phyloP scores from a whole-genome alignment of 2,329 filamentous ascomycete species.

The Fusarium sp. region DNA sequence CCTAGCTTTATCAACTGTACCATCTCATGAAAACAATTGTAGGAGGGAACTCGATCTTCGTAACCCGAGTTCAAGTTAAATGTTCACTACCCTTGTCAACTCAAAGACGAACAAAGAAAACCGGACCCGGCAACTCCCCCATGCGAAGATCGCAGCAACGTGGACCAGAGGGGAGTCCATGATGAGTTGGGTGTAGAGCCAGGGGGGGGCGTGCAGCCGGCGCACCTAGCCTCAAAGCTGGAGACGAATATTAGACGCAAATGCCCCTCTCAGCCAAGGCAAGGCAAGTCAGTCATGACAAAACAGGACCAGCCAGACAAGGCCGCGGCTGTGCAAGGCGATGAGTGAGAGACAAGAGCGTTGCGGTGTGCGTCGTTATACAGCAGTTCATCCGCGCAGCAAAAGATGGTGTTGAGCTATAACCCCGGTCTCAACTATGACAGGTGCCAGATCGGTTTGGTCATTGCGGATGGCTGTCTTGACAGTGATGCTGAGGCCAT shows the following conservation, averaged over 20 bases:
- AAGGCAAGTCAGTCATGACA: slow-evolving; percentile 14
- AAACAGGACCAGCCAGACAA: slow-evolving; percentile 19
- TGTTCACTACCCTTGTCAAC: slow-evolving; percentile 15
- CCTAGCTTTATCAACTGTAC: neutral
- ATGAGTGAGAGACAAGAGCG: slow-evolving; percentile 27
- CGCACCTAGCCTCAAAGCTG: slow-evolving; percentile 19
- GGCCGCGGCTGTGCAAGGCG: slow-evolving; percentile 34
- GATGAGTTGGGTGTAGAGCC: slow-evolving; percentile 28
- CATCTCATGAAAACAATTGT: neutral
- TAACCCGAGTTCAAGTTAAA: slow-evolving; percentile 2
- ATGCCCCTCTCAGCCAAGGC: slow-evolving; percentile 26
- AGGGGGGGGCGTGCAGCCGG: slow-evolving; percentile 23
- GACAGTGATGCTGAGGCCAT: slow-evolving; percentile 31
- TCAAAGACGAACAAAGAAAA: slow-evolving; percentile 29
- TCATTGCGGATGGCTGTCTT: slow-evolving; percentile 10
- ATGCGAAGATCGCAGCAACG: slow-evolving; percentile 42
- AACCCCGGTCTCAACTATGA: slow-evolving; percentile 24
- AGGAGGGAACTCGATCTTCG: neutral
- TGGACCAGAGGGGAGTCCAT: slow-evolving; percentile 28
- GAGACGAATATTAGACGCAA: slow-evolving; percentile 32
- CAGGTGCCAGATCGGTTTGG: slow-evolving; percentile 34
- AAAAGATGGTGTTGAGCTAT: slow-evolving; percentile 13
- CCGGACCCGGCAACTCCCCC: slow-evolving; percentile 38
- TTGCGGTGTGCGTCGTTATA: slow-evolving; percentile 34
- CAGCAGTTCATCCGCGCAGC: slow-evolving; percentile 26